These are phyloP conservation scores for Pouteria campechiana DNA, from an alignment of 179 eudicot genomes.

Conservation along the genomic window DNA sequence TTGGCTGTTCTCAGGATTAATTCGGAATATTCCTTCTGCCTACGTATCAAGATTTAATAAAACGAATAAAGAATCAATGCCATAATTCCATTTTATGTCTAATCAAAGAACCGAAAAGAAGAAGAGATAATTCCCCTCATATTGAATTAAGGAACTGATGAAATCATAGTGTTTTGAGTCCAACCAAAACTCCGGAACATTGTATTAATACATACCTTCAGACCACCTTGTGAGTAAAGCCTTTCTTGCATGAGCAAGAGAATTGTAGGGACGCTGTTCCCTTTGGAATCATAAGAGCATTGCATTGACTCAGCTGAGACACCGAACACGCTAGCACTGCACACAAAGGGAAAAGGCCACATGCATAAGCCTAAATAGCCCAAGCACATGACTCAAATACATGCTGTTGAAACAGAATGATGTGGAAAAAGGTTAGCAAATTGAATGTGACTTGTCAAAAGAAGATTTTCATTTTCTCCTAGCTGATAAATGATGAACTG, in stretches of 20 bases:
- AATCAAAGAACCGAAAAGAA: background rate
- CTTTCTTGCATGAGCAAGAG: constrained; percentile 82
- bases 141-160: too few relatives aligned
- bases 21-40: constrained; percentile 95
- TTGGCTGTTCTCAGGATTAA: constrained; percentile 84
- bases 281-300: constrained; percentile 71
- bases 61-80: background rate
- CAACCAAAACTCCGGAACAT: too few relatives aligned
- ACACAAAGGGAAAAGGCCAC: background rate
- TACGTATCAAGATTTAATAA: too few relatives aligned
- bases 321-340: constrained; percentile 83
- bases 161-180: too few relatives aligned
- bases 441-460: too few relatives aligned
- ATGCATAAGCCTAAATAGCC: background rate
- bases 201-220: constrained; percentile 51
- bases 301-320: constrained; percentile 97
- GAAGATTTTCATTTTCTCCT: too few relatives aligned
- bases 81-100: background rate
- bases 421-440: too few relatives aligned
- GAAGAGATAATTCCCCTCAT: too few relatives aligned
- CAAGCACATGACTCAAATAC: too few relatives aligned
- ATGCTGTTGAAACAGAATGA: too few relatives aligned
- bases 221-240: constrained; percentile 63
- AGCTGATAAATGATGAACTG: too few relatives aligned
- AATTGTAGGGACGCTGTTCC: constrained; percentile 87